Evolutionary conservation across 805 yeast species (phyloP).

Genomic region (Lipomyces starkeyi): DNA sequence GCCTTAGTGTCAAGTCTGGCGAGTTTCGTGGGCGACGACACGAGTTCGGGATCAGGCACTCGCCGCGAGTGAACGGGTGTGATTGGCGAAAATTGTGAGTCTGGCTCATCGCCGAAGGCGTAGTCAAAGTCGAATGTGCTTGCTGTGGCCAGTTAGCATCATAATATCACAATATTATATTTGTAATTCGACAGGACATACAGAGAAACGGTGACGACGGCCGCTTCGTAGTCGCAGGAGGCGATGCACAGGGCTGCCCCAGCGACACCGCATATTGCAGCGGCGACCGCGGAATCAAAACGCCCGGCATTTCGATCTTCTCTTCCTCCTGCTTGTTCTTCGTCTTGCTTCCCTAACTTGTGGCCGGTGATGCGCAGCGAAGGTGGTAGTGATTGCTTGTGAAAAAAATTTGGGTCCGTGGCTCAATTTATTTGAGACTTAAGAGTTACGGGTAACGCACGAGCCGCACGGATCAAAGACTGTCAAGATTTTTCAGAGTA

Average conservation of each 20-base stretch:
- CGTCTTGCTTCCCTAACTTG: not conserved
- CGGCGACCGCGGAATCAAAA: slow-evolving; percentile 5
- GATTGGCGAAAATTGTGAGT: not conserved
- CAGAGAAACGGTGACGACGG: not conserved
- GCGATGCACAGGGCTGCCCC: not conserved
- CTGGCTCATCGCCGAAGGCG: not conserved
- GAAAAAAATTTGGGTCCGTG: not conserved
- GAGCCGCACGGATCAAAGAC: not conserved
- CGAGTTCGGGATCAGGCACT: not conserved
- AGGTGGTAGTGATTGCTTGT: not conserved
- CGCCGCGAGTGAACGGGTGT: not conserved
- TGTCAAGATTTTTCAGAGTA: no score
- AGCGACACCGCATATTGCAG: slow-evolving; percentile 10
- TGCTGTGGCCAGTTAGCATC: not conserved
- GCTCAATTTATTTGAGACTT: no score
- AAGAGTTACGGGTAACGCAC: not conserved
- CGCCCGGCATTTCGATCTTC: slow-evolving; percentile 1
- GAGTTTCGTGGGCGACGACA: slow-evolving; percentile 4
- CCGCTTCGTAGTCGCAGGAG: not conserved
- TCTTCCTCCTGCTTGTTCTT: not conserved
- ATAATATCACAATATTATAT: not conserved
- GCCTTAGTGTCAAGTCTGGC: not conserved
- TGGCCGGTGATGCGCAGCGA: not conserved
- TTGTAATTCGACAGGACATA: not conserved
- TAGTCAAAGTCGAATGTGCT: not conserved